Base-by-base conservation (phyloP, 2,329 filamentous ascomycete genomes). In the Leptographium flavum region DNA sequence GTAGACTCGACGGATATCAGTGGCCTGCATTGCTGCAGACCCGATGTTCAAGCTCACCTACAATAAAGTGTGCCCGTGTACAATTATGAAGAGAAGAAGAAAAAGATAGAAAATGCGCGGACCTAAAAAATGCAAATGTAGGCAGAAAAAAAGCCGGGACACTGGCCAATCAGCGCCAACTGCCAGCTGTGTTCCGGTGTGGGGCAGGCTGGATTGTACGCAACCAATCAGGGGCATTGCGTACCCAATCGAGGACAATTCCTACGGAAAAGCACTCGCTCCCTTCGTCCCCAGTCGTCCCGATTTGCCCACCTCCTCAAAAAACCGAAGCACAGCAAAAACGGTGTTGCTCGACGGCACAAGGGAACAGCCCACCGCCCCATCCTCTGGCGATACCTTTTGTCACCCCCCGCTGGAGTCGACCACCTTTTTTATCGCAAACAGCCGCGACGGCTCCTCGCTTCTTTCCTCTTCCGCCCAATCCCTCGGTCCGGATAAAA, bases 1-100 rank as follows among this genome's bases (percentile, higher is more conserved):
- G 74, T 74, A 68, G 68, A 76, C 75, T 77, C 70, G 73, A 79
- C 62, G 63, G 66, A 66, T n/a, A 64, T 62, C 66, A 61, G 56
- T 60, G 46, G 55, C 57, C 57, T 15, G 11, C 13, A 55, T 54
- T 52, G 56, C 58, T 58, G 63, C 57, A 61, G 57, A 48, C 55
- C 55, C 55, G 60, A 60, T 50, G 66, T 66, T 60, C 74, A 73
- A 79, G 74, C 68, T 71, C 69, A 74, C 76, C 77, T 75, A 81
- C 77, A 80, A 81, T 81, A 81, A 77, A 76, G 57, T 73, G 71
- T 76, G 74, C 71, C 61, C 75, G 66, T 69, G 58, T 79, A 80
- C 77, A 80, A 78, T 77, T 65, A 23, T 63, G 61, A 57, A 37
- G 59, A 60, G 64, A 67, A 62, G 62, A 65, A 58, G 59, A 61